Percentiles rank a stretch among this genome's conserved stretches.
Evolutionary conservation across 2,329 filamentous ascomycete species (phyloP).

Genomic region (Reticulascus tulasneorum): DNA sequence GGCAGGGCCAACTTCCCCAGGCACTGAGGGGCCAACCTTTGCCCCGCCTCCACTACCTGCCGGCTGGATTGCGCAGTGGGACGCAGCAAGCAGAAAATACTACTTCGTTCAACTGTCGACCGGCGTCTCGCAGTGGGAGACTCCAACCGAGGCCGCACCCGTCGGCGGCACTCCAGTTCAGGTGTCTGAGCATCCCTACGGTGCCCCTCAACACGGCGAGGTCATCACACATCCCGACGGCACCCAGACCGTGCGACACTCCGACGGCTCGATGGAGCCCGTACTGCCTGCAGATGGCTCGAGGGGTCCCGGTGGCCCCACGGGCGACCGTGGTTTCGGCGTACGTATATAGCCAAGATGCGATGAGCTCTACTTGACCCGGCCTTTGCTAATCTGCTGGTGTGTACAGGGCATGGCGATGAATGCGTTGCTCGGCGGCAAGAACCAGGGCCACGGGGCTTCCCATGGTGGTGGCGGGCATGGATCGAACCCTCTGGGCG

Average conservation of each 20-base stretch:
- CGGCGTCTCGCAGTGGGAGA: slow-evolving; percentile 71
- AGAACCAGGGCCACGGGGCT: slow-evolving; percentile 34
- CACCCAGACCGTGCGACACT: slow-evolving; percentile 55
- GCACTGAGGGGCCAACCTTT: slow-evolving; percentile 55
- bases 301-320: slow-evolving; percentile 46
- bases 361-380: slow-evolving; percentile 4
- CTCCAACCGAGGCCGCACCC: slow-evolving; percentile 60
- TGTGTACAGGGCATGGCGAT: slow-evolving; percentile 52
- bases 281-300: slow-evolving; percentile 46
- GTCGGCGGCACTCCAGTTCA: slow-evolving; percentile 54
- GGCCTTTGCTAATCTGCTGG: slow-evolving; percentile 6
- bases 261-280: slow-evolving; percentile 59
- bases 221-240: slow-evolving; percentile 61
- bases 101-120: slow-evolving; percentile 71
- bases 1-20: slow-evolving; percentile 55
- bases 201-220: slow-evolving; percentile 48
- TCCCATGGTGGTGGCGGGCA: slow-evolving; percentile 24
- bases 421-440: slow-evolving; percentile 51
- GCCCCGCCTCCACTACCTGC: slow-evolving; percentile 57
- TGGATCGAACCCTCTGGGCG: slow-evolving; percentile 37
- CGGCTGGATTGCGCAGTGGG: slow-evolving; percentile 70
- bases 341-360: slow-evolving; percentile 42
- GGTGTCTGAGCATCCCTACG: slow-evolving; percentile 60
- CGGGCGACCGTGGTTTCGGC: slow-evolving; percentile 60
- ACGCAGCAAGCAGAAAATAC: slow-evolving; percentile 60